A percentile compares a stretch with the other conserved stretches of the same genome.
Conservation (phyloP, 2,329 filamentous ascomycete genomes). For the Penicillium olsonii region DNA sequence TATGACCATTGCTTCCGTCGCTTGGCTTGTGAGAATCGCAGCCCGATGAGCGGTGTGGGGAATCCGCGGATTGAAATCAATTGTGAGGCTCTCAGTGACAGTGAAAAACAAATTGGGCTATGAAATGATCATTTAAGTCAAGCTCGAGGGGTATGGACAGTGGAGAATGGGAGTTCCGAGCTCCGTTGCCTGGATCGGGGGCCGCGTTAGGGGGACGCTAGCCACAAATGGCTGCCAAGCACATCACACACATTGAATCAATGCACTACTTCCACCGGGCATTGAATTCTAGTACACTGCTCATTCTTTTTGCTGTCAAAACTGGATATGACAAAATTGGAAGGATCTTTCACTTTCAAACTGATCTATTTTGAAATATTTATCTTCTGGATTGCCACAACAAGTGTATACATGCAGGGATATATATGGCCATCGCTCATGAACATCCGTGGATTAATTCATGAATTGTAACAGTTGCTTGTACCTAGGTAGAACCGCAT, state of each 20-base stretch:
- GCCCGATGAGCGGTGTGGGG: slow-evolving; percentile 9
- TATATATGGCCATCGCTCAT: too few relatives aligned
- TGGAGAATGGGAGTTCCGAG: slow-evolving; percentile 10
- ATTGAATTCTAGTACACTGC: not conserved
- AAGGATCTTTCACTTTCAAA: too few relatives aligned
- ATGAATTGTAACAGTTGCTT: too few relatives aligned
- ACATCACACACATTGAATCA: not conserved
- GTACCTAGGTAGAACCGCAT: too few relatives aligned
- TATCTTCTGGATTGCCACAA: too few relatives aligned
- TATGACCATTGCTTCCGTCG: slow-evolving; percentile 55
- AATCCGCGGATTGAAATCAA: not conserved
- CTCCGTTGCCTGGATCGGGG: slow-evolving; percentile 9
- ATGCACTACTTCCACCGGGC: not conserved
- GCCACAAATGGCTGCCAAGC: slow-evolving; percentile 13
- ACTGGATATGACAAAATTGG: too few relatives aligned
- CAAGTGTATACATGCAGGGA: too few relatives aligned
- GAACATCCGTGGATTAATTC: too few relatives aligned
- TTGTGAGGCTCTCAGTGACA: not conserved
- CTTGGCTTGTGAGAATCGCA: slow-evolving; percentile 10
- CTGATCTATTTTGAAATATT: too few relatives aligned
- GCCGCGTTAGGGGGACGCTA: slow-evolving; percentile 10
- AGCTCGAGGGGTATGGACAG: slow-evolving; percentile 10
- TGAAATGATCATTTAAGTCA: not conserved
- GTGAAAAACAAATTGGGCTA: not conserved
- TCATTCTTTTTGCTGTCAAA: too few relatives aligned